Conservation (phyloP, 257 asterid species). For the Ocimum tenuiflorum region DNA sequence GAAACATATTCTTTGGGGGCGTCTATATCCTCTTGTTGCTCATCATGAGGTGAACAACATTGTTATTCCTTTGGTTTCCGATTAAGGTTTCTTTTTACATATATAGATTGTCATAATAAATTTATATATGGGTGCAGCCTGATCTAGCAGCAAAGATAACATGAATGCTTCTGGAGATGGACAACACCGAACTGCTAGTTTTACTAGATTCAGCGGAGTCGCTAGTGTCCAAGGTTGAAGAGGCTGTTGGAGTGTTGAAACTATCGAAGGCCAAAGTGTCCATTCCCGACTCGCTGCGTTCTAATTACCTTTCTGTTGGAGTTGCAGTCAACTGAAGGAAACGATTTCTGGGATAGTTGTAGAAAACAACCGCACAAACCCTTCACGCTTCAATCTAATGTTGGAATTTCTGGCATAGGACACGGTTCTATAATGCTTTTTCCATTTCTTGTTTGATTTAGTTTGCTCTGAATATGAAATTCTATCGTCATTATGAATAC, state of each 20-base stretch:
- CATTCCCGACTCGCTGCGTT: constrained; percentile 42
- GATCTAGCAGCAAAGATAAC: constrained; percentile 70
- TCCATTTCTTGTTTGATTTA: too few relatives aligned
- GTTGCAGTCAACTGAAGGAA: constrained; percentile 47
- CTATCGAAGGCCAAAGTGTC: constrained; percentile 45
- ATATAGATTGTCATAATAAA: too few relatives aligned
- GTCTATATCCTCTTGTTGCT: constrained; percentile 66
- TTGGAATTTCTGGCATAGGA: too few relatives aligned
- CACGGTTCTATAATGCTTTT: too few relatives aligned
- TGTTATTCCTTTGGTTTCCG: too few relatives aligned
- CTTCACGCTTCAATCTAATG: too few relatives aligned
- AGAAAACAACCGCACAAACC: too few relatives aligned
- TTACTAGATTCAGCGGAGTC: constrained; percentile 69
- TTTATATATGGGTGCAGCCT: constrained; percentile 38
- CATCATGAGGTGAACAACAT: constrained; percentile 43
- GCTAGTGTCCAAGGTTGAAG: constrained; percentile 59
- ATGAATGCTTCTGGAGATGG: constrained; percentile 95
- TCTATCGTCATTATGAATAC: too few relatives aligned
- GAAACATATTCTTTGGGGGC: constrained; percentile 72
- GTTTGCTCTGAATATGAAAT: too few relatives aligned
- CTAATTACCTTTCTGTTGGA: constrained; percentile 41
- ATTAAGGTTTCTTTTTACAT: too few relatives aligned
- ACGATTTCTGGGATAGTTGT: too few relatives aligned
- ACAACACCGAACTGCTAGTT: constrained; percentile 57
- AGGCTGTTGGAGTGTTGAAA: constrained; percentile 65